A percentile compares a stretch with the other conserved stretches of the same genome.
Evolutionary conservation across 192 early-diverging fungal genomes (phyloP).

Genomic region (Allomyces macrogynus): DNA sequence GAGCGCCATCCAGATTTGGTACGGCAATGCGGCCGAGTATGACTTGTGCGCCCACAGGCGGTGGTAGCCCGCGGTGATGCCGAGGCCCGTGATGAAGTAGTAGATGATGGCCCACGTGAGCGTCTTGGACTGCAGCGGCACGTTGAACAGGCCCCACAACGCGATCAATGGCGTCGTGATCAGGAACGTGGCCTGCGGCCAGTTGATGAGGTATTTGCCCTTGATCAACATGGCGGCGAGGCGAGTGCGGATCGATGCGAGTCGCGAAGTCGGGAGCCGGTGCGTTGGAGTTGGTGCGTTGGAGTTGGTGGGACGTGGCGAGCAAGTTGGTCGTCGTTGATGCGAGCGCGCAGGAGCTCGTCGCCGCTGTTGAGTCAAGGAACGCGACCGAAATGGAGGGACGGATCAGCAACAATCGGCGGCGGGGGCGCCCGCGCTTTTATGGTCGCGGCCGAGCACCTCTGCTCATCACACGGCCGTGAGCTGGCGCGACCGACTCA

Average conservation of each 20-base stretch:
- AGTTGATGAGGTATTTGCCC: neutral
- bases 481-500: no score
- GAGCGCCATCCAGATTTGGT: conserved; percentile 9
- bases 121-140: conserved; percentile 14
- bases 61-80: conserved; percentile 16
- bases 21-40: conserved; percentile 4
- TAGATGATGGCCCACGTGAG: conserved; percentile 18
- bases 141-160: conserved; percentile 14
- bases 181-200: conserved; percentile 1
- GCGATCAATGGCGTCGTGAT: conserved; percentile 17
- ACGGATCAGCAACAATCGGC: no score
- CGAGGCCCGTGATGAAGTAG: conserved; percentile 28
- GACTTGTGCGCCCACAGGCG: conserved; percentile 8
- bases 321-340: no score
- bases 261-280: no score
- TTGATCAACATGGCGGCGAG: neutral
- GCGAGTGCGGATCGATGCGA: neutral
- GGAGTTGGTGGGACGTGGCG: no score
- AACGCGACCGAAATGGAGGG: no score
- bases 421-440: no score
- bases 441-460: no score
- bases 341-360: no score
- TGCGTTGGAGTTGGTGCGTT: no score
- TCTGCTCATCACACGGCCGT: no score
- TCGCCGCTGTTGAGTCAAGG: no score